Evolutionary conservation across 148 eudicot species (phyloP).

Genomic region (Limonium bicolor): DNA sequence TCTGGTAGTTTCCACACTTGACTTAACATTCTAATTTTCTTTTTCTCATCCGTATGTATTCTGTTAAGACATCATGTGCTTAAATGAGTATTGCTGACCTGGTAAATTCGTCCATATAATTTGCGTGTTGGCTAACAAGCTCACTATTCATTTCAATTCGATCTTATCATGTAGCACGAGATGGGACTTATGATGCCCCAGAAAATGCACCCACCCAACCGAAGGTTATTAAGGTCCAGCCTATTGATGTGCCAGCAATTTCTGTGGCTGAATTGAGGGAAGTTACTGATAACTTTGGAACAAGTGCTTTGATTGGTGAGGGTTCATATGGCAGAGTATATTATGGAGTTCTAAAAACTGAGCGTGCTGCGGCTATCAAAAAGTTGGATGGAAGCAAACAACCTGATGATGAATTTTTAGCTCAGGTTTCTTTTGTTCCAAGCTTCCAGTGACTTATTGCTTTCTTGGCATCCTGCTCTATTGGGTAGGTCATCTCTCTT

Average conservation of each 20-base stretch:
- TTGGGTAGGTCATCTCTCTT: background rate
- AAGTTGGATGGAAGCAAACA: constrained; percentile 64
- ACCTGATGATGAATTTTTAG: constrained; percentile 64
- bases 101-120: no score
- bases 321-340: constrained; percentile 89
- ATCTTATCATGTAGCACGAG: constrained; percentile 13
- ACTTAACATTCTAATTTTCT: background rate
- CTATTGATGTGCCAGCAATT: constrained; percentile 49
- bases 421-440: constrained; percentile 41
- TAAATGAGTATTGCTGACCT: no score
- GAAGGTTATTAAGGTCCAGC: constrained; percentile 30
- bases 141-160: background rate
- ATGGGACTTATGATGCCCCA: constrained; percentile 17
- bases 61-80: background rate
- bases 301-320: constrained; percentile 70
- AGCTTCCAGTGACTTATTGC: background rate
- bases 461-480: no score
- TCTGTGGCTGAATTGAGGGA: constrained; percentile 64
- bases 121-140: no score
- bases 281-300: constrained; percentile 64
- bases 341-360: constrained; percentile 40
- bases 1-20: background rate
- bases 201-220: constrained; percentile 31
- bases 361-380: constrained; percentile 64
- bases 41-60: background rate